Percentiles rank a stretch among this genome's conserved stretches.
phyloP scores from a whole-genome alignment of 164 flowering plant species.

The Tetracentron sinense region DNA sequence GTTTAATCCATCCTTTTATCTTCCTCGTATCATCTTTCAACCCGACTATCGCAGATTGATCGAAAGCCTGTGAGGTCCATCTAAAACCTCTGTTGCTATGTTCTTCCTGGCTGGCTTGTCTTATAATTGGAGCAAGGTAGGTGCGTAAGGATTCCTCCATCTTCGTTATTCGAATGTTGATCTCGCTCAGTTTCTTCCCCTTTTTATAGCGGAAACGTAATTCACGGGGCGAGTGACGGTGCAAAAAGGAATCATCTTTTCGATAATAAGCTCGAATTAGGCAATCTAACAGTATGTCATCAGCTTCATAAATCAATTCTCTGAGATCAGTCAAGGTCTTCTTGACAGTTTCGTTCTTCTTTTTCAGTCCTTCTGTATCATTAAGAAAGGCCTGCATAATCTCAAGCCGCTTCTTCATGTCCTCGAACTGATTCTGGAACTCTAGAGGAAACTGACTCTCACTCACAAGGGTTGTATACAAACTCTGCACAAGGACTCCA shows the following conservation, averaged over 20 bases:
- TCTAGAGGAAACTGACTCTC: neutral
- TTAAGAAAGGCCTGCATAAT: constrained; percentile 1
- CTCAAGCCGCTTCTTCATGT: neutral
- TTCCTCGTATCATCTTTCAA: constrained; percentile 4
- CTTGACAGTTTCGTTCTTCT: constrained; percentile 7
- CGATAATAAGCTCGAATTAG: constrained; percentile 9
- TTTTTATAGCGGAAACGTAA: constrained; percentile 6
- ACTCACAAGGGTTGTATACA: neutral
- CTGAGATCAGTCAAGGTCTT: constrained; percentile 1
- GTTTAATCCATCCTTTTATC: constrained; percentile 18
- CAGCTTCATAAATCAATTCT: constrained; percentile 22
- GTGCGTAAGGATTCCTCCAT: constrained; percentile 6
- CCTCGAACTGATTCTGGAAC: neutral
- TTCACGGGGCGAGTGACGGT: neutral
- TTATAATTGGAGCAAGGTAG: neutral
- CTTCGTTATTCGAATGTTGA: constrained; percentile 8
- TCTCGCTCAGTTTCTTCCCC: constrained; percentile 14
- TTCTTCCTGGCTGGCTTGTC: neutral
- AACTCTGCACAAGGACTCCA: too few relatives aligned
- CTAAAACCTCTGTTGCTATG: neutral
- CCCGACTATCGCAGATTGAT: constrained; percentile 12
- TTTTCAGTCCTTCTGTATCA: constrained; percentile 8
- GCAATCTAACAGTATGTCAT: constrained; percentile 21
- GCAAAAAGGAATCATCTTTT: neutral
- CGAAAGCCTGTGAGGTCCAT: constrained; percentile 9